Evolutionary conservation across 2,329 filamentous ascomycete species (phyloP), one percentile per base, ranked within the genome.

Genomic region (Domatiomyces catenatus): DNA sequence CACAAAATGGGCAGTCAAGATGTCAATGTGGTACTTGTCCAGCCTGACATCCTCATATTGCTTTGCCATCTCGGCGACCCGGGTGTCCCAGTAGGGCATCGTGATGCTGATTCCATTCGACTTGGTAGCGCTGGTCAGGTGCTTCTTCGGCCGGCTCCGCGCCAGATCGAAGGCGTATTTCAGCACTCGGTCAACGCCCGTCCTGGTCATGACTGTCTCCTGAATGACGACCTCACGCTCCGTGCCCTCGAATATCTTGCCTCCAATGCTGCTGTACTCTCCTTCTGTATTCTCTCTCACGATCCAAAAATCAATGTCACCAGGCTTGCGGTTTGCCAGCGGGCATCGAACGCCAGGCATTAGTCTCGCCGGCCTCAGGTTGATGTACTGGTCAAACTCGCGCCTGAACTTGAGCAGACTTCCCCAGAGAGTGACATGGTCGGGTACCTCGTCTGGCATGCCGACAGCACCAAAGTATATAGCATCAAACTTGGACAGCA

Each of bases 51-150:
- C 76, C 58, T 90, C 88, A 79, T 85, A 96, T 67, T 95, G 87
- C 80, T 94, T 93, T 69, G 87, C 77, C 61, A 98, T 80, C 55
- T 90, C 79, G 61, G 81, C 76, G 28, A 58, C 56, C 18, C 56
- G 46, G 28, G 47, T 50, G 47, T 58, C 56, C 56, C 56, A 58
- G 50, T 56, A 58, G 61, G 84, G 92, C 58, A 84, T 87, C 70
- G 79, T 85, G 62, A 96, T 80, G 81, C 96, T 96, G 56, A 98
- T 86, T 73, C 92, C 92, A 69, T 98, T 92, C 66, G 84, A 89
- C 86, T 98, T 98, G 89, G 96, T 98, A 75, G 96, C 96, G 67
- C 90, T 96, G 69, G 92, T 92, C 81, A 98, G 96, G 83, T 98
- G 92, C 67, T 81, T 89, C 76, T 86, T 85, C 71, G 89, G 88